Conservation (phyloP, 768 basidiomycete species). For the Leccinum aurantiacum region DNA sequence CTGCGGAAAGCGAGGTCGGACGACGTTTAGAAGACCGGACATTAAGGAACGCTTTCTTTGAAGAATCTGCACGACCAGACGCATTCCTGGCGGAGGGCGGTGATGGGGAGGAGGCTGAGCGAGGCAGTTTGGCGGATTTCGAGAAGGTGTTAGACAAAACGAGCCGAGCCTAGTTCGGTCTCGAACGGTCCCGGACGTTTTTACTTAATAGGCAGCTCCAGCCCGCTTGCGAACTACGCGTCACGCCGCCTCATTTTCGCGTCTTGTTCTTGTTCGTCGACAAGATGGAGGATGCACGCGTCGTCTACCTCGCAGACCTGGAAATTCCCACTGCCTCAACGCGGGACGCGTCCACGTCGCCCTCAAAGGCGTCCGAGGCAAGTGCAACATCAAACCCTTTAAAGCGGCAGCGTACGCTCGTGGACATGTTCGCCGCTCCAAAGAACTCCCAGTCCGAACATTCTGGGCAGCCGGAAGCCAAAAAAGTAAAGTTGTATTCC, state of each 20-base stretch:
- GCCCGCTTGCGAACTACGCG: constrained; percentile 5
- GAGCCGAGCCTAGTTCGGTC: neutral
- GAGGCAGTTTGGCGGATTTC: constrained; percentile 61
- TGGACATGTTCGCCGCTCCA: constrained; percentile 57
- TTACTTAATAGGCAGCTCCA: constrained; percentile 7
- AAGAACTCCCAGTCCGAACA: constrained; percentile 27
- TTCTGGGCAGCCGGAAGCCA: constrained; percentile 35
- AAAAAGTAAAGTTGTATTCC: constrained; percentile 46
- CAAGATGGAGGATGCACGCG: constrained; percentile 28
- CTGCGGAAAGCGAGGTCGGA: constrained; percentile 24
- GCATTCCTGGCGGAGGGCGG: constrained; percentile 59
- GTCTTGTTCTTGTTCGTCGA: constrained; percentile 13
- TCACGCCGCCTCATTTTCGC: constrained; percentile 14
- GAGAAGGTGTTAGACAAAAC: neutral
- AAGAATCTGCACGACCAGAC: constrained; percentile 49
- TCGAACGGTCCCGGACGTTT: constrained; percentile 1
- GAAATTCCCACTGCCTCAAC: constrained; percentile 25
- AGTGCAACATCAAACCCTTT: constrained; percentile 18
- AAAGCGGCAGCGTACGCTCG: constrained; percentile 63
- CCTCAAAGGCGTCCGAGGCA: constrained; percentile 26
- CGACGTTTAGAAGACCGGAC: constrained; percentile 29
- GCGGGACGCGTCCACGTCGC: constrained; percentile 14
- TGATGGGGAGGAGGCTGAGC: constrained; percentile 76
- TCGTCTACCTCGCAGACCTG: constrained; percentile 49
- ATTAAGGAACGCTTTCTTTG: constrained; percentile 38